Base-by-base conservation (phyloP, 176 grass and related monocot species). In the Chloris gayana region DNA sequence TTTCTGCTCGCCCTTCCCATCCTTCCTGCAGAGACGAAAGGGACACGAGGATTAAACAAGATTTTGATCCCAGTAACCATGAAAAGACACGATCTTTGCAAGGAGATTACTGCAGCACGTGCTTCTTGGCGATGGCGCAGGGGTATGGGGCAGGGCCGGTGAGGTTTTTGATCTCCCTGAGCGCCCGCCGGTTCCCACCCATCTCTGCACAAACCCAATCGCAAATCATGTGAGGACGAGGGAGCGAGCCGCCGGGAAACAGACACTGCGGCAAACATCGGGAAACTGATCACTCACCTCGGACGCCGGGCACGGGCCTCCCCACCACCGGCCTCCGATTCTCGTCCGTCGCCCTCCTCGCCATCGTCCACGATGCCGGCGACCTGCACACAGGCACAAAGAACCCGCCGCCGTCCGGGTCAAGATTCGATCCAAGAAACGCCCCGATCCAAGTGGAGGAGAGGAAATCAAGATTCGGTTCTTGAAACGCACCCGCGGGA, bases 151-250 rank as follows among this genome's bases (percentile, higher is more conserved):
- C 77, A 4, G 47, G 84, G 2, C 68, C 82, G 18, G 75, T 29
- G 32, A 94, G 22, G 84, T 94, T 94, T 69, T 85, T 91, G 79
- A 94, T 89, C n/a, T 98, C 88, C 79, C 38, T 78, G 71, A 94
- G 81, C 63, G 86, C 90, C 85, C 74, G 79, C 34, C 92, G 89
- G 69, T 80, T 94, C 64, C 74, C 57, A 60, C 24, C 88, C 89
- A 88, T 89, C 35, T 83, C 88, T 92, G 83, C 56, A 85, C 73
- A 75, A 31, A 44, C 53, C 51, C 47, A 37, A 67, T 44, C 26
- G 54, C 25, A 60, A 46, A 67, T 42, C 42, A 84, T 5, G 57
- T 56, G 24, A 70, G 70, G 47, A 79, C 62, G 12, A 19, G 34
- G 33, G 59, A 53, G 64, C 25, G 67, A 14, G 72, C n/a, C 32